Conservation (phyloP, 192 early-diverging fungal genomes). For the Podila verticillata region DNA sequence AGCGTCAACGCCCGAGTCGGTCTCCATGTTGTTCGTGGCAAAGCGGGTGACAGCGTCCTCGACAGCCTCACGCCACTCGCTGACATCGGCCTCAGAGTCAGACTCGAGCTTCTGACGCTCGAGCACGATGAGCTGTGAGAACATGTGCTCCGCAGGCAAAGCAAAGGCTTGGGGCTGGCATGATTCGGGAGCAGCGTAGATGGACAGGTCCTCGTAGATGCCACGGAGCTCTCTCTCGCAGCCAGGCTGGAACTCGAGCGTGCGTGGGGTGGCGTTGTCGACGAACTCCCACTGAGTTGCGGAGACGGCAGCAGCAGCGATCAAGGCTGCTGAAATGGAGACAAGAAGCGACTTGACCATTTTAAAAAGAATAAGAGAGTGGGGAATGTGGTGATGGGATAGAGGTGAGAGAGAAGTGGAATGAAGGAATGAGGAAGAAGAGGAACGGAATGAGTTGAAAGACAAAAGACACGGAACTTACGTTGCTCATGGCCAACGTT, state of each 20-base stretch:
- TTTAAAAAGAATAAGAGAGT: neutral
- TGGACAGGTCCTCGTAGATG: slow-evolving; percentile 47
- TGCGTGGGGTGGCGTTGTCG: slow-evolving; percentile 26
- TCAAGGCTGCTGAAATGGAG: slow-evolving; percentile 35
- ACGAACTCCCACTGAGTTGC: slow-evolving; percentile 38
- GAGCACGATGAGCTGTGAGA: slow-evolving; percentile 45
- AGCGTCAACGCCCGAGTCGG: neutral
- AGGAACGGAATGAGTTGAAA: neutral
- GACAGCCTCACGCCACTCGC: slow-evolving; percentile 32
- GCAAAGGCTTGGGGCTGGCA: slow-evolving; percentile 13
- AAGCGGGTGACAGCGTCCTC: slow-evolving; percentile 23
- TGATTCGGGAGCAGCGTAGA: slow-evolving; percentile 32
- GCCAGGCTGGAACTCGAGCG: slow-evolving; percentile 20
- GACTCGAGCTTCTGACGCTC: slow-evolving; percentile 43
- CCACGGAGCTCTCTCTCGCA: slow-evolving; percentile 43
- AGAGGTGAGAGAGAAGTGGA: neutral
- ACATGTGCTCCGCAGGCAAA: slow-evolving; percentile 23
- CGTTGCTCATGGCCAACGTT: neutral
- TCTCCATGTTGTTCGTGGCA: slow-evolving; percentile 4
- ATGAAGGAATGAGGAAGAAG: neutral
- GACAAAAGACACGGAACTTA: neutral
- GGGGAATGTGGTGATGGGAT: neutral
- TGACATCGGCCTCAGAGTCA: slow-evolving; percentile 20
- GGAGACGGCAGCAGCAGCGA: slow-evolving; percentile 18
- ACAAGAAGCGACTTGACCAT: slow-evolving; percentile 37